Evolutionary conservation across 768 basidiomycete genomes (phyloP).

Genomic region (Rhizopogon vinicolor): DNA sequence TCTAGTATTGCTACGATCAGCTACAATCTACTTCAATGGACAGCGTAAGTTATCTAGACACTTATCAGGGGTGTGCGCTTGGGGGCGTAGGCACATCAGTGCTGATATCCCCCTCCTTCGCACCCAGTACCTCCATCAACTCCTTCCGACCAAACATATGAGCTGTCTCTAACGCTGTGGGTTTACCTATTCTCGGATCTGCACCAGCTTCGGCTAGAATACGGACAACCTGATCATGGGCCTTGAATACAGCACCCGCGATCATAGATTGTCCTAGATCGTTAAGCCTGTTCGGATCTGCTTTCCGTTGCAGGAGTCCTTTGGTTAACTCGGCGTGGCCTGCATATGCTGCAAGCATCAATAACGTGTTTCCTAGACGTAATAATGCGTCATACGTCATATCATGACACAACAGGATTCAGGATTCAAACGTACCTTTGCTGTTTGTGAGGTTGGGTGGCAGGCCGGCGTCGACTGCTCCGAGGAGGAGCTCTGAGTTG

Average conservation of each 20-base stretch:
- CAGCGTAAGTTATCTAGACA: neutral
- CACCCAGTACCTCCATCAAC: conserved; percentile 53
- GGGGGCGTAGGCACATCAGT: conserved; percentile 25
- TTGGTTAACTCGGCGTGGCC: conserved; percentile 54
- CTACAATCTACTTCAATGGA: neutral
- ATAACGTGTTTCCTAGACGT: conserved; percentile 61
- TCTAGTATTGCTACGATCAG: neutral
- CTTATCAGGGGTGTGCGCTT: conserved; percentile 8
- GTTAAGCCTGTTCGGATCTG: conserved; percentile 66
- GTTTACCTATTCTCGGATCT: conserved; percentile 60
- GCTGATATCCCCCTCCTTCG: conserved; percentile 47
- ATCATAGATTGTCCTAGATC: conserved; percentile 70
- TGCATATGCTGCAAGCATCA: conserved; percentile 76
- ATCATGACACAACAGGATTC: neutral
- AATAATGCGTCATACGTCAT: neutral
- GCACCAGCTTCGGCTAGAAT: conserved; percentile 48
- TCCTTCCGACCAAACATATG: conserved; percentile 62
- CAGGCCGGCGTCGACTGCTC: conserved; percentile 64
- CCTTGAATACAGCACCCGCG: conserved; percentile 78
- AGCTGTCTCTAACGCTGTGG: conserved; percentile 66
- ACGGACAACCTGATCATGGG: conserved; percentile 57
- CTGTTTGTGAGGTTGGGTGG: conserved; percentile 70
- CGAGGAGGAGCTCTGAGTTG: conserved; percentile 44
- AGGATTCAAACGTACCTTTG: conserved; percentile 43
- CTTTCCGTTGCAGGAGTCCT: conserved; percentile 50